Evolutionary conservation across 805 yeast genomes (phyloP).

Genomic region (Helenozyma baotianmanensis): DNA sequence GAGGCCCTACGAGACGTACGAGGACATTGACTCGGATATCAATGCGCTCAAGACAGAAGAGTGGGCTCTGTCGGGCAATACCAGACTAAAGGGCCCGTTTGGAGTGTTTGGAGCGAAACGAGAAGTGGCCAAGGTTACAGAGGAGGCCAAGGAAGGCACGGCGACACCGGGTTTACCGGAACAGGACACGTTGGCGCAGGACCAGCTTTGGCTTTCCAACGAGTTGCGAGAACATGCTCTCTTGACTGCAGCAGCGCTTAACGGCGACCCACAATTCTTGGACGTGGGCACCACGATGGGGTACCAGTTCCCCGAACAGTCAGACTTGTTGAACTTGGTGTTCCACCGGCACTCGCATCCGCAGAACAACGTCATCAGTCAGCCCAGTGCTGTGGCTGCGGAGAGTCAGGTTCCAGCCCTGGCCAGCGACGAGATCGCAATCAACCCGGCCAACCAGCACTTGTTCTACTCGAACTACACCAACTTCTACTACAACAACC

Average conservation of each 20-base stretch:
- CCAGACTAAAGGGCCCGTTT: constrained; percentile 69
- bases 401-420: constrained; percentile 1
- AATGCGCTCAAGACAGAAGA: constrained; percentile 33
- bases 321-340: constrained; percentile 47
- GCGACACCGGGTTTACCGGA: constrained; percentile 4
- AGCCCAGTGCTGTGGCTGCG: constrained; percentile 2
- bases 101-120: constrained; percentile 53
- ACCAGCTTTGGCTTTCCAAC: constrained; percentile 65
- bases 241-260: constrained; percentile 66
- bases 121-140: neutral
- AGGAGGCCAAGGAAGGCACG: neutral
- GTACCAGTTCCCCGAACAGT: constrained; percentile 22
- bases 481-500: constrained; percentile 36
- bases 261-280: constrained; percentile 54
- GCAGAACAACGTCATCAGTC: constrained; percentile 1
- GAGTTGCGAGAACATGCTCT: constrained; percentile 70
- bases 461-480: constrained; percentile 36
- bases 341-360: constrained; percentile 42
- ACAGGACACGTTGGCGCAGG: constrained; percentile 22
- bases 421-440: constrained; percentile 13
- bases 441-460: constrained; percentile 34
- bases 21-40: constrained; percentile 74
- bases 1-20: constrained; percentile 61
- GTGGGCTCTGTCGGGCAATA: constrained; percentile 21
- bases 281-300: constrained; percentile 39